Evolutionary conservation across 1,139 yeast genomes (phyloP).

Genomic region (Sugiyamaella grinbergsii): DNA sequence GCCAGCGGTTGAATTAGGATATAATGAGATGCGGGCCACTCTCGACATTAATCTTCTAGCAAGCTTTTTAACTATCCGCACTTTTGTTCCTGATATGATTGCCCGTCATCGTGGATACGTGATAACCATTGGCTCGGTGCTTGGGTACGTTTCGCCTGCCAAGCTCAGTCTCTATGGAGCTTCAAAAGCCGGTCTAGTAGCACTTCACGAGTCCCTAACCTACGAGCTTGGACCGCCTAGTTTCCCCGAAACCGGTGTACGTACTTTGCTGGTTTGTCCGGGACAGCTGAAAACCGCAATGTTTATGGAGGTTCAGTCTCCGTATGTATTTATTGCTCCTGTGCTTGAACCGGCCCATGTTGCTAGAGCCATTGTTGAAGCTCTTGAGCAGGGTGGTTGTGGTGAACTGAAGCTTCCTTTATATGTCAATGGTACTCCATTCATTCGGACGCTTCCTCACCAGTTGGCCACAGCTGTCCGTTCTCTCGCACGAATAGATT

Average conservation of each 20-base stretch:
- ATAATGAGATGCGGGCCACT: constrained; percentile 60
- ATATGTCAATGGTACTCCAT: constrained; percentile 72
- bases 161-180: constrained; percentile 83
- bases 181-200: constrained; percentile 80
- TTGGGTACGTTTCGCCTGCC: constrained; percentile 86
- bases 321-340: constrained; percentile 76
- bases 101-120: constrained; percentile 67
- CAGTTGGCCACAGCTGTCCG: constrained; percentile 61
- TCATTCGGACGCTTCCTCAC: constrained; percentile 74
- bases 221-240: constrained; percentile 56
- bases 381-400: constrained; percentile 60
- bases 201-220: constrained; percentile 79
- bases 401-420: constrained; percentile 75
- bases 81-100: constrained; percentile 74
- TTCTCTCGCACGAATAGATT: constrained; percentile 62
- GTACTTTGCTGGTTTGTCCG: constrained; percentile 77
- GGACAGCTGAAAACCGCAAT: constrained; percentile 78
- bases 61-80: constrained; percentile 66
- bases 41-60: constrained; percentile 69
- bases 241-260: constrained; percentile 50
- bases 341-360: constrained; percentile 68
- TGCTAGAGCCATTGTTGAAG: constrained; percentile 58
- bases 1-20: constrained; percentile 55
- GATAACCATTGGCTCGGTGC: constrained; percentile 76
- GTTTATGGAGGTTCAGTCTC: constrained; percentile 73